These are phyloP conservation scores for Adansonia rubrostipa DNA, from an alignment of 441 rosid genomes.

Conservation along the genomic window DNA sequence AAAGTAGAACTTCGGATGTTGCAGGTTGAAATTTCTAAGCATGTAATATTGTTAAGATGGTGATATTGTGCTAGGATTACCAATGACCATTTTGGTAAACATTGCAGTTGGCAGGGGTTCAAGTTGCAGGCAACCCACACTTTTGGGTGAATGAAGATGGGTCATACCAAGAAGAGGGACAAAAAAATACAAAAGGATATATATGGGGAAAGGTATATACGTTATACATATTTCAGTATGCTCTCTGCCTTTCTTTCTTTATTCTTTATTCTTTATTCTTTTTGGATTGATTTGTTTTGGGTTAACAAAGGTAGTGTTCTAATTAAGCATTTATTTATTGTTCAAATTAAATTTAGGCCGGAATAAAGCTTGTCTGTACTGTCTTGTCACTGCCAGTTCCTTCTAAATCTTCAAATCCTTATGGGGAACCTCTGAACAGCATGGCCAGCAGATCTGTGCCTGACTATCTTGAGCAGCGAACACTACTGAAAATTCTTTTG, in stretches of 20 bases:
- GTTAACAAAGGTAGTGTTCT: background rate
- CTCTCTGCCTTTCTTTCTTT: background rate
- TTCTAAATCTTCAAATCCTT: slow-evolving; percentile 51
- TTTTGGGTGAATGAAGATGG: slow-evolving; percentile 97
- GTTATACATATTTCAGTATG: slow-evolving; percentile 11
- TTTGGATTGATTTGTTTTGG: slow-evolving; percentile 11
- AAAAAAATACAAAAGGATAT: slow-evolving; percentile 75
- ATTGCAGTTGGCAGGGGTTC: slow-evolving; percentile 90
- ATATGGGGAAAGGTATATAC: slow-evolving; percentile 90
- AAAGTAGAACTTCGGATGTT: slow-evolving; percentile 86
- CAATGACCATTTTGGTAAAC: slow-evolving; percentile 25
- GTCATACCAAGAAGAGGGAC: slow-evolving; percentile 90
- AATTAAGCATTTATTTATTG: slow-evolving; percentile 19
- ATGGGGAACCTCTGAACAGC: slow-evolving; percentile 56
- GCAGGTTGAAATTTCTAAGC: slow-evolving; percentile 58
- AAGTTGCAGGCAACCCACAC: slow-evolving; percentile 90
- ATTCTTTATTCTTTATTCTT: background rate
- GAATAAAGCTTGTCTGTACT: slow-evolving; percentile 73
- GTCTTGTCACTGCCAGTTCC: slow-evolving; percentile 86
- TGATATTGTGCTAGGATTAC: slow-evolving; percentile 27
- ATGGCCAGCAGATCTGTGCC: slow-evolving; percentile 58
- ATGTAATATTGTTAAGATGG: slow-evolving; percentile 2
- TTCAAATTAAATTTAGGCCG: slow-evolving; percentile 55
- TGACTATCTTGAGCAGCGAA: slow-evolving; percentile 68
- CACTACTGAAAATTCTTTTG: slow-evolving; percentile 70